Conservation (phyloP, 2,329 filamentous ascomycete species). For the Botryotinia globosa region DNA sequence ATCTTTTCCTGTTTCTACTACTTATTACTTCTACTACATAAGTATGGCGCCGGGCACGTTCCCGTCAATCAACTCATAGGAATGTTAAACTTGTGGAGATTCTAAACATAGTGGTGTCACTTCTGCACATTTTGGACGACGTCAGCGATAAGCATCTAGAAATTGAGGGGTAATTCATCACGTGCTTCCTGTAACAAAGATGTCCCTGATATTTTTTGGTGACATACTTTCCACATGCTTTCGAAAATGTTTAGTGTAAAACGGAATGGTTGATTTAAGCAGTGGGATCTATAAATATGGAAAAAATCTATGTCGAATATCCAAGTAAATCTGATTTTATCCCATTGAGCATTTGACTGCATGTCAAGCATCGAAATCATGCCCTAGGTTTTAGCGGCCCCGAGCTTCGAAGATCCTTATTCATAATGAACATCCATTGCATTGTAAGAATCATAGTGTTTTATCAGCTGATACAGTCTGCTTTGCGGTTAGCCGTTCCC, state of each 20-base stretch:
- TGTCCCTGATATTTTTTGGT: not conserved
- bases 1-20: not conserved
- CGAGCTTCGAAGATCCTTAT: not conserved
- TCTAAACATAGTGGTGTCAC: not conserved
- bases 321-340: not conserved
- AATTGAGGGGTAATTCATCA: constrained; percentile 13
- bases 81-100: constrained; percentile 2
- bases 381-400: not conserved
- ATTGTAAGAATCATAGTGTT: not conserved
- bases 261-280: not conserved
- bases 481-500: not conserved
- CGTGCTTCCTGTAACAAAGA: not conserved
- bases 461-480: not conserved
- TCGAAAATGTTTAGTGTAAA: not conserved
- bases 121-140: constrained; percentile 3
- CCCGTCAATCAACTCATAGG: constrained; percentile 7
- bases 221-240: not conserved
- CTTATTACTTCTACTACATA: not conserved
- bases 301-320: not conserved
- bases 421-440: not conserved
- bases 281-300: not conserved
- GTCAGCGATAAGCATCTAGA: constrained; percentile 3
- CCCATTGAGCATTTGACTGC: not conserved
- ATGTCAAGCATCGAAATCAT: not conserved
- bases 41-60: not conserved